Conservation (phyloP, 495 filamentous ascomycete genomes). For the Aspergillus funiculosus region DNA sequence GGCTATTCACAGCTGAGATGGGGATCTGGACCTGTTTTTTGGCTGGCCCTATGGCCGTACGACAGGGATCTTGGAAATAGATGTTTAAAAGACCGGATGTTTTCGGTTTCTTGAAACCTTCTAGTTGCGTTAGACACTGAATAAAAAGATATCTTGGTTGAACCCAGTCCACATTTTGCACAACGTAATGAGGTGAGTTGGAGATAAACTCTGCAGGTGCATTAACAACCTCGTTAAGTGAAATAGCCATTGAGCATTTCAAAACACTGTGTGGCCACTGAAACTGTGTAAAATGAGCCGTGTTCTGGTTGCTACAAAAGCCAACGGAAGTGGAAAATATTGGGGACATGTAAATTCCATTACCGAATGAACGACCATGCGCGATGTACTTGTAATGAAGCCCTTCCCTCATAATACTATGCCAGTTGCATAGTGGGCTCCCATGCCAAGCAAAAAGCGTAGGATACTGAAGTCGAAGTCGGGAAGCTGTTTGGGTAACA, state of each 20-base stretch:
- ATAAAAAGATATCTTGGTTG: conserved; percentile 87
- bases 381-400: conserved; percentile 59
- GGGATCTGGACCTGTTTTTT: conserved; percentile 41
- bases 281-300: not conserved
- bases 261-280: conserved; percentile 64
- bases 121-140: conserved; percentile 13
- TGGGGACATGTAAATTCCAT: conserved; percentile 77
- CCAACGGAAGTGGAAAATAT: conserved; percentile 49
- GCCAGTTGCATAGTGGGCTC: conserved; percentile 74
- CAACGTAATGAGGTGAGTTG: conserved; percentile 60
- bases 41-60: conserved; percentile 35
- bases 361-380: conserved; percentile 66
- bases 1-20: conserved; percentile 42
- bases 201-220: conserved; percentile 53
- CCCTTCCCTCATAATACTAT: conserved; percentile 79
- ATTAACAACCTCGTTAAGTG: conserved; percentile 87
- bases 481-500: conserved; percentile 44
- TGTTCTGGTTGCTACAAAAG: conserved; percentile 37
- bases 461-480: conserved; percentile 43
- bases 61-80: conserved; percentile 52
- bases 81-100: conserved; percentile 22
- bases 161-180: conserved; percentile 78
- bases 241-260: conserved; percentile 53
- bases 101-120: too few relatives aligned
- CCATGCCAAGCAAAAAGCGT: conserved; percentile 86